Percentiles rank a stretch among this genome's conserved stretches.
These are phyloP conservation scores for Mrakia hoshinonis DNA, from an alignment of 768 basidiomycete genomes.

Conservation along the genomic window DNA sequence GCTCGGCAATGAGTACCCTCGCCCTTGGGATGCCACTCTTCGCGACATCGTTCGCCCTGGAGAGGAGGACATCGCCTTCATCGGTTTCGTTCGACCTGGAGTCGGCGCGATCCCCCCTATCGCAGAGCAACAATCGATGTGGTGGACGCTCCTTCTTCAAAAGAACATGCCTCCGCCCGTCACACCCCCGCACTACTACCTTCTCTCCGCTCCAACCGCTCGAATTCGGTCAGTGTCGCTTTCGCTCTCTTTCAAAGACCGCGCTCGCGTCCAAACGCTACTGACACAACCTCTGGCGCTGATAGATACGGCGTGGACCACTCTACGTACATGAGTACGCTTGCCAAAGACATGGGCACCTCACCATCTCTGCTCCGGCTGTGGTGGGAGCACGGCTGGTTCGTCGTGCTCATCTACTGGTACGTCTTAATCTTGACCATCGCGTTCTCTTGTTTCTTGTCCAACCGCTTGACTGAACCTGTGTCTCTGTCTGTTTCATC, in stretches of 20 bases:
- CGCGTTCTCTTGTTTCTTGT: background rate
- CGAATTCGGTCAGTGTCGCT: constrained; percentile 44
- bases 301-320: constrained; percentile 52
- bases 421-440: constrained; percentile 35
- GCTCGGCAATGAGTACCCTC: constrained; percentile 42
- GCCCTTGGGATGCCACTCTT: constrained; percentile 45
- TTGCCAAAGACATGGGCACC: constrained; percentile 53
- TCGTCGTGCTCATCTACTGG: constrained; percentile 52
- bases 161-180: constrained; percentile 45
- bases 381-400: constrained; percentile 48
- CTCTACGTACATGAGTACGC: constrained; percentile 49
- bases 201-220: constrained; percentile 48
- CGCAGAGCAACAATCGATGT: constrained; percentile 54
- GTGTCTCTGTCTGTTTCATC: background rate
- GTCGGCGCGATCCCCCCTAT: constrained; percentile 56
- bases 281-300: too few relatives aligned
- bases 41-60: constrained; percentile 45
- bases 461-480: background rate
- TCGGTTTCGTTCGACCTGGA: constrained; percentile 54
- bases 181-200: constrained; percentile 49
- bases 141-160: constrained; percentile 51
- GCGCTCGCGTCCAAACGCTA: background rate
- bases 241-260: background rate
- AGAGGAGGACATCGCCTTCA: constrained; percentile 45
- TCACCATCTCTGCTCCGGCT: constrained; percentile 49